Evolutionary conservation across 331 rosid genomes (phyloP), one percentile per base, ranked within the genome.

Genomic region (Spiraea crenata): DNA sequence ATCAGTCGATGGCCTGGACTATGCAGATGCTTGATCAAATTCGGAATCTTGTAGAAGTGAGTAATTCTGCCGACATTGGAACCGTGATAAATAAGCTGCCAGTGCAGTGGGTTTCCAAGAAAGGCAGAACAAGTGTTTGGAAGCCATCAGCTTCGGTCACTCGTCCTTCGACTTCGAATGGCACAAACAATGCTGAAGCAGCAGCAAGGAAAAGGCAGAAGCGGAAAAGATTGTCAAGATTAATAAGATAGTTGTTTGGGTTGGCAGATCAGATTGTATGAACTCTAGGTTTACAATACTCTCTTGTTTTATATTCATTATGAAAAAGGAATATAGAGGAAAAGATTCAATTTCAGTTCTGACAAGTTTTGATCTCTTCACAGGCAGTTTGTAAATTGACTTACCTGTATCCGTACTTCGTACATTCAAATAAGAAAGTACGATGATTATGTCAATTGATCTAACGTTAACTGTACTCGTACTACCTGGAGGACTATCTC

Each of bases 21-120:
- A 83, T 82, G 68, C 95, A 89, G 80, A 86, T 89, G 82, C 85
- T 87, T 8, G 93, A 89, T 84, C 97, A 91, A 69, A 80, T 89
- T 5, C 85, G 81, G 67, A 89, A 88, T 67, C 85, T 85, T 7
- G 91, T 89, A 57, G 93, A 95, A 76, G 82, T 87, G 67, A 85
- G 80, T 39, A 82, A 59, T 77, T 79, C 90, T 8, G 38, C 64
- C 56, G 91, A 89, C 74, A 95, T 95, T 72, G 83, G 89, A 38
- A 40, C 82, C 13, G 88, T 91, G 71, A 93, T 91, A 71, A 81
- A 83, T 59, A 90, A 82, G 44, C 85, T 91, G 88, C 92, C 96
- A 55, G 62, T 91, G 89, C 87, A 88, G 81, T 95, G 99, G 96
- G 85, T 81, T 57, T 85, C 90, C 14, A 88, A 87, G 88, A 91